These are phyloP conservation scores for Brassica cretica DNA, from an alignment of 345 rosid species.

Conservation along the genomic window DNA sequence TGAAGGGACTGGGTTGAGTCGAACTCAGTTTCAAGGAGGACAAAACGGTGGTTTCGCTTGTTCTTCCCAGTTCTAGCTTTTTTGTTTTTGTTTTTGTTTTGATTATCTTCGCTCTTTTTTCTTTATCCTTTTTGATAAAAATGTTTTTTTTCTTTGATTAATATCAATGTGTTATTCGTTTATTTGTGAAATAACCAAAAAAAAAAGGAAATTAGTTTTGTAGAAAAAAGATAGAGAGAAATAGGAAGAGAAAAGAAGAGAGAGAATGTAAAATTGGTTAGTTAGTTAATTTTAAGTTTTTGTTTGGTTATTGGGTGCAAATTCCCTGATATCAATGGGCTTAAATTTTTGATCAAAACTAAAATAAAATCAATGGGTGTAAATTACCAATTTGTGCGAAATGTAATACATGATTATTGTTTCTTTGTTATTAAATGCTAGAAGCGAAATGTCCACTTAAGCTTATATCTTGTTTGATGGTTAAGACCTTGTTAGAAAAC, in stretches of 20 bases:
- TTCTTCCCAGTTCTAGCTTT: conserved; percentile 50
- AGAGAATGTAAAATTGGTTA: too few relatives aligned
- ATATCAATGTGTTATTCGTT: background rate
- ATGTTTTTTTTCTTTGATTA: background rate
- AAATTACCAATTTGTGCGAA: conserved; percentile 33
- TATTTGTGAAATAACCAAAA: too few relatives aligned
- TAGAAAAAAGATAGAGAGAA: too few relatives aligned
- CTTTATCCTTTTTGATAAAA: conserved; percentile 20
- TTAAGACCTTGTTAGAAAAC: too few relatives aligned
- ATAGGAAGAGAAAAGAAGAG: too few relatives aligned
- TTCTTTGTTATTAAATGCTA: background rate
- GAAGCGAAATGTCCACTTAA: background rate
- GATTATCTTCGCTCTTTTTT: background rate
- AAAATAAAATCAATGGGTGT: conserved; percentile 17
- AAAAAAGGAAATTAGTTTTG: too few relatives aligned
- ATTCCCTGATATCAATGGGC: background rate
- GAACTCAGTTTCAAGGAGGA: conserved; percentile 48
- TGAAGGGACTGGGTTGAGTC: conserved; percentile 53
- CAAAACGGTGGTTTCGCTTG: conserved; percentile 40
- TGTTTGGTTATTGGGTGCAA: too few relatives aligned
- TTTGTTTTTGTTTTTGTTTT: background rate
- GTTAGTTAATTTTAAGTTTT: too few relatives aligned
- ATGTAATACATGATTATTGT: conserved; percentile 25
- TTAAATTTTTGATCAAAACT: too few relatives aligned
- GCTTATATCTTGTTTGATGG: too few relatives aligned